Evolutionary conservation across 1,284 basidiomycete genomes (phyloP).

Genomic region (Wolfiporia cocos): DNA sequence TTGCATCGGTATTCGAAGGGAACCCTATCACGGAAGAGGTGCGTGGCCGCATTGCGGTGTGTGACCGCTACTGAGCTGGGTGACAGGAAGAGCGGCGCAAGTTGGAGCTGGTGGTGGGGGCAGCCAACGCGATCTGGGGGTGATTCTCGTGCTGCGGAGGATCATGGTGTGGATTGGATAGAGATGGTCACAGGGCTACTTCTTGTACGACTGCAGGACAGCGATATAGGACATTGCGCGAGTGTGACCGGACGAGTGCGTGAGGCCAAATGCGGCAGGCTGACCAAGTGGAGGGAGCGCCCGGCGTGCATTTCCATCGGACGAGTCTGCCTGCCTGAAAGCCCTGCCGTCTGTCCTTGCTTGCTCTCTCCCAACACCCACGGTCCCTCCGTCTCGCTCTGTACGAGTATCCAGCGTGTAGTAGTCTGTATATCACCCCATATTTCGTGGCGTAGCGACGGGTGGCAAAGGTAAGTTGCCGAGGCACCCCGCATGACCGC

Average conservation of each 20-base stretch:
- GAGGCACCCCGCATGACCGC: slow-evolving; percentile 8
- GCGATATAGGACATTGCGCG: background rate
- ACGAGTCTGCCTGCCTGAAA: too few species aligned
- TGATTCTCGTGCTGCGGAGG: slow-evolving; percentile 4
- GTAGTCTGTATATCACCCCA: background rate
- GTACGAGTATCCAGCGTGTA: background rate
- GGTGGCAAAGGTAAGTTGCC: slow-evolving; percentile 9
- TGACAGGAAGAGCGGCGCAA: slow-evolving; percentile 34
- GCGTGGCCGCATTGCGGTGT: slow-evolving; percentile 11
- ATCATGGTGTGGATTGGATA: too few species aligned
- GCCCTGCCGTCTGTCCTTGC: too few species aligned
- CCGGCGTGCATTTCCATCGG: too few species aligned
- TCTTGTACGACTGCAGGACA: too few species aligned
- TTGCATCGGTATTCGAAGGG: slow-evolving; percentile 63
- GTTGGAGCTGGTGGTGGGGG: slow-evolving; percentile 41
- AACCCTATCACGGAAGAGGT: slow-evolving; percentile 57
- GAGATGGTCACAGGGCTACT: too few species aligned
- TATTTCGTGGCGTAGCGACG: slow-evolving; percentile 1
- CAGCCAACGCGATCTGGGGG: slow-evolving; percentile 47
- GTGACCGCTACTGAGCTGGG: background rate
- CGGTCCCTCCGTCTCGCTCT: too few species aligned
- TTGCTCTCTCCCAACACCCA: too few species aligned
- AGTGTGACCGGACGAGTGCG: background rate
- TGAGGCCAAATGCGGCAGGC: background rate
- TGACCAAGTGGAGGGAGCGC: background rate